These are phyloP conservation scores for Wickerhamomyces rabaulensis DNA, from an alignment of 805 yeast genomes.

Conservation along the genomic window DNA sequence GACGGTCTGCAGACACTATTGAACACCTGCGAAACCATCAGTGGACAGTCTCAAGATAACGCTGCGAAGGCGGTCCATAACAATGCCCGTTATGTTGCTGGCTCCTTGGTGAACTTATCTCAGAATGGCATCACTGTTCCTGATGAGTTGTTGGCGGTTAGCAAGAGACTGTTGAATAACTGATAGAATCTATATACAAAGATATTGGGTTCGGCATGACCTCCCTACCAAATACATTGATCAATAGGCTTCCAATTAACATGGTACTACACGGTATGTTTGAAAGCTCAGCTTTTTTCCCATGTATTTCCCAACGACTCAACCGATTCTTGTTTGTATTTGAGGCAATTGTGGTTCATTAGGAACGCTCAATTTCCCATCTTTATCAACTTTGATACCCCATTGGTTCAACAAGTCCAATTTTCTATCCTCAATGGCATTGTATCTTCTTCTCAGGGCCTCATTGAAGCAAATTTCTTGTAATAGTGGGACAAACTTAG, in stretches of 20 bases:
- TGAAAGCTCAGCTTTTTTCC: too few species aligned
- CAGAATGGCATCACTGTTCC: neutral
- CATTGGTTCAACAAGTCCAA: constrained; percentile 26
- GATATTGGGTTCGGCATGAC: too few species aligned
- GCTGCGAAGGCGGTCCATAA: constrained; percentile 17
- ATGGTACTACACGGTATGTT: too few species aligned
- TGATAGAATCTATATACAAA: too few species aligned
- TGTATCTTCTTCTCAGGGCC: constrained; percentile 74
- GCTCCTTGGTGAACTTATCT: constrained; percentile 7
- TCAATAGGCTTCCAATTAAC: too few species aligned
- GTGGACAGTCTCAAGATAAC: neutral
- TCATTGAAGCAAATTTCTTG: constrained; percentile 91
- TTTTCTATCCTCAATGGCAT: constrained; percentile 35
- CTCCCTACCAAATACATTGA: too few species aligned
- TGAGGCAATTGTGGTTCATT: neutral
- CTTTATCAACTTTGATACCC: constrained; percentile 21
- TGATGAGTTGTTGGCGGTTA: neutral
- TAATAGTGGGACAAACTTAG: constrained; percentile 65
- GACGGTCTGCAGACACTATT: constrained; percentile 9
- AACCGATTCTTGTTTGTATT: neutral
- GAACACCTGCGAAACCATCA: constrained; percentile 5
- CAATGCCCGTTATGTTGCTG: constrained; percentile 19
- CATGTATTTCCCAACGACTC: neutral
- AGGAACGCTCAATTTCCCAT: constrained; percentile 12
- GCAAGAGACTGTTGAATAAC: neutral